Conservation (phyloP, 768 basidiomycete species). For the Mycena indigotica region DNA sequence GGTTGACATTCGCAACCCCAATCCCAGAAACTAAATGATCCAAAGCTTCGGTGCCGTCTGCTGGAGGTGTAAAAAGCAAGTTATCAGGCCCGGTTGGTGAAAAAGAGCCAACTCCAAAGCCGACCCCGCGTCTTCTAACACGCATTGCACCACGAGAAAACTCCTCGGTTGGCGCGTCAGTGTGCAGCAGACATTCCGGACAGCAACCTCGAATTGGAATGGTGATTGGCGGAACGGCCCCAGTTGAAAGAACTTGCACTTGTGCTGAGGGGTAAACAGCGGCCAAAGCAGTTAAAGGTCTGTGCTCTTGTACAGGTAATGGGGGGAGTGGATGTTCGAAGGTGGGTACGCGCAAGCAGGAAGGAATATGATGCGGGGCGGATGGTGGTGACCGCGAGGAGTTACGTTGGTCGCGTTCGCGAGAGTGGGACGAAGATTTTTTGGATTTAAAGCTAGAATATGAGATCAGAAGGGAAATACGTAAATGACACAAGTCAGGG, state of each 20-base stretch:
- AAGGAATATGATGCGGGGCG: not conserved
- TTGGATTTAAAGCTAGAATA: slow-evolving; percentile 20
- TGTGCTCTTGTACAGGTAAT: slow-evolving; percentile 15
- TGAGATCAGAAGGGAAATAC: not conserved
- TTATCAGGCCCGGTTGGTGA: not conserved
- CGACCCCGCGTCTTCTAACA: slow-evolving; percentile 11
- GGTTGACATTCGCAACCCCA: slow-evolving; percentile 17
- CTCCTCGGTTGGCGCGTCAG: slow-evolving; percentile 13
- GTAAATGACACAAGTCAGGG: too few species aligned
- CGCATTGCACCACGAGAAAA: slow-evolving; percentile 21
- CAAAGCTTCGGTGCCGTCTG: not conserved
- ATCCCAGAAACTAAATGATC: slow-evolving; percentile 9
- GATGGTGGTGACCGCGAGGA: slow-evolving; percentile 20
- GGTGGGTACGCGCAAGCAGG: slow-evolving; percentile 43
- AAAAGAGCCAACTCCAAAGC: not conserved
- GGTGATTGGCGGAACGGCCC: slow-evolving; percentile 44
- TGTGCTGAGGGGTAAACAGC: slow-evolving; percentile 14
- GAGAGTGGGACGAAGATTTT: slow-evolving; percentile 11
- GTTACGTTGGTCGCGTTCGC: slow-evolving; percentile 10
- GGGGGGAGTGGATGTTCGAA: slow-evolving; percentile 38
- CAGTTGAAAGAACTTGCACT: slow-evolving; percentile 18
- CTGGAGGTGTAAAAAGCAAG: not conserved
- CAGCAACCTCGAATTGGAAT: slow-evolving; percentile 77
- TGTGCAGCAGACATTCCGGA: slow-evolving; percentile 46
- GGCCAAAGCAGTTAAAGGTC: slow-evolving; percentile 24